A percentile compares a stretch with the other conserved stretches of the same genome.
phyloP scores from a whole-genome alignment of 805 yeast species.

The Lipomyces anomalus region DNA sequence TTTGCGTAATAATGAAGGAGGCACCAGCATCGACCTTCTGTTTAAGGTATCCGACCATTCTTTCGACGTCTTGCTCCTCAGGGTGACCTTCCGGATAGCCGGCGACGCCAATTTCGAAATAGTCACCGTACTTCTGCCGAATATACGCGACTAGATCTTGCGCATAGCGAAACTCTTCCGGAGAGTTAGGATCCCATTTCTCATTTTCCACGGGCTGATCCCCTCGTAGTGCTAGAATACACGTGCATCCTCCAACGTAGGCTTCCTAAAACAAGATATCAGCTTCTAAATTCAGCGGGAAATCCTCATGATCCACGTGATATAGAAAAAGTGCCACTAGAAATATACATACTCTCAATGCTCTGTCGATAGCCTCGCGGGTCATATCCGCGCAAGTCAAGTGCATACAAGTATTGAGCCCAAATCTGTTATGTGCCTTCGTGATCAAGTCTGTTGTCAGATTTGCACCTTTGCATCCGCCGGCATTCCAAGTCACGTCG shows the following conservation, averaged over 20 bases:
- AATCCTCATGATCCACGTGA: too few relatives aligned
- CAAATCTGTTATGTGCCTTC: constrained; percentile 82
- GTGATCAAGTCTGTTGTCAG: constrained; percentile 88
- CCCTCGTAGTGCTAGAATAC: constrained; percentile 89
- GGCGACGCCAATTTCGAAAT: constrained; percentile 93
- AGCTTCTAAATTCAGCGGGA: too few relatives aligned
- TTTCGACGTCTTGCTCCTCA: constrained; percentile 59
- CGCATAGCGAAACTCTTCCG: constrained; percentile 84
- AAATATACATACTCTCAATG: constrained; percentile 42
- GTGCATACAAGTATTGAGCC: constrained; percentile 96
- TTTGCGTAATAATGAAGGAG: constrained; percentile 87
- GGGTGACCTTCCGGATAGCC: constrained; percentile 98
- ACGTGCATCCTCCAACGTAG: constrained; percentile 86
- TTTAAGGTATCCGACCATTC: constrained; percentile 58
- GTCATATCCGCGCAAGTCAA: constrained; percentile 96
- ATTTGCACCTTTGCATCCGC: constrained; percentile 70
- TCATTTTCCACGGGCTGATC: constrained; percentile 75
- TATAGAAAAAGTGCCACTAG: too few relatives aligned
- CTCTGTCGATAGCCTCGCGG: constrained; percentile 69
- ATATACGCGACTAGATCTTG: constrained; percentile 79
- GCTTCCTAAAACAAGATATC: constrained; percentile 48
- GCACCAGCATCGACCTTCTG: constrained; percentile 94
- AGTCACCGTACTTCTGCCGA: constrained; percentile 69
- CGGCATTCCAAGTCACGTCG: constrained; percentile 98
- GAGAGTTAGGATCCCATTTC: constrained; percentile 31